phyloP scores from a whole-genome alignment of 2,329 filamentous ascomycete genomes.

The Boeremia lycopersici region DNA sequence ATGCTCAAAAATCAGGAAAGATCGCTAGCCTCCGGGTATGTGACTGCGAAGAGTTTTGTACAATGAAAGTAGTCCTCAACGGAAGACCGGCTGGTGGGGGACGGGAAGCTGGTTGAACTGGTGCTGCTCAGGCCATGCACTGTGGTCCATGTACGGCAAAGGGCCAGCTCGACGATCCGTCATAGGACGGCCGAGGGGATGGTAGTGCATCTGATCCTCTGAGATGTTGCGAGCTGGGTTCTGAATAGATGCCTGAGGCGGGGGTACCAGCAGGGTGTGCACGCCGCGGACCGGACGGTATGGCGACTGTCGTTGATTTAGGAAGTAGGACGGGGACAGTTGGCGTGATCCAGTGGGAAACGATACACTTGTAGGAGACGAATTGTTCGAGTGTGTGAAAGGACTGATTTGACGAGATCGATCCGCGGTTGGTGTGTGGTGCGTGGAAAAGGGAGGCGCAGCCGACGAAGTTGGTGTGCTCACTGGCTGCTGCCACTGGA shows the following conservation, averaged over 20 bases:
- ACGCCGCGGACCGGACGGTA: slow-evolving; percentile 90
- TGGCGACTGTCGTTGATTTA: slow-evolving; percentile 87
- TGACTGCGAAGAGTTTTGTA: slow-evolving; percentile 12
- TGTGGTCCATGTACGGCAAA: slow-evolving; percentile 52
- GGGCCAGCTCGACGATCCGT: slow-evolving; percentile 53
- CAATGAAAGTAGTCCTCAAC: slow-evolving; percentile 21
- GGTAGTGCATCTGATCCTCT: slow-evolving; percentile 59
- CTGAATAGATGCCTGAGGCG: slow-evolving; percentile 78
- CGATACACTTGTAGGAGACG: slow-evolving; percentile 73
- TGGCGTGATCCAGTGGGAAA: slow-evolving; percentile 70
- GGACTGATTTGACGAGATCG: slow-evolving; percentile 59
- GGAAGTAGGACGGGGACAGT: slow-evolving; percentile 84
- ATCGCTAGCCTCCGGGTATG: slow-evolving; percentile 15
- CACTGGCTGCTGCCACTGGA: slow-evolving; percentile 57
- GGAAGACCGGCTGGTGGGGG: slow-evolving; percentile 46
- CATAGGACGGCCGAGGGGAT: slow-evolving; percentile 54
- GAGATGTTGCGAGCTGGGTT: slow-evolving; percentile 52
- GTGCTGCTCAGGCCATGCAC: slow-evolving; percentile 46
- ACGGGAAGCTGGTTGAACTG: slow-evolving; percentile 48
- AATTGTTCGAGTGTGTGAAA: slow-evolving; percentile 59
- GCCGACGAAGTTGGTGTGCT: slow-evolving; percentile 42
- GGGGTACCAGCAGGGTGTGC: slow-evolving; percentile 88
- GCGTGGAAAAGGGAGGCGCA: slow-evolving; percentile 33
- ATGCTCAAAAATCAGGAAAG: slow-evolving; percentile 14
- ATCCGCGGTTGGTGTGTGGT: slow-evolving; percentile 40